phyloP scores from a whole-genome alignment of 2,329 filamentous ascomycete species.

The Colletotrichum siamense region DNA sequence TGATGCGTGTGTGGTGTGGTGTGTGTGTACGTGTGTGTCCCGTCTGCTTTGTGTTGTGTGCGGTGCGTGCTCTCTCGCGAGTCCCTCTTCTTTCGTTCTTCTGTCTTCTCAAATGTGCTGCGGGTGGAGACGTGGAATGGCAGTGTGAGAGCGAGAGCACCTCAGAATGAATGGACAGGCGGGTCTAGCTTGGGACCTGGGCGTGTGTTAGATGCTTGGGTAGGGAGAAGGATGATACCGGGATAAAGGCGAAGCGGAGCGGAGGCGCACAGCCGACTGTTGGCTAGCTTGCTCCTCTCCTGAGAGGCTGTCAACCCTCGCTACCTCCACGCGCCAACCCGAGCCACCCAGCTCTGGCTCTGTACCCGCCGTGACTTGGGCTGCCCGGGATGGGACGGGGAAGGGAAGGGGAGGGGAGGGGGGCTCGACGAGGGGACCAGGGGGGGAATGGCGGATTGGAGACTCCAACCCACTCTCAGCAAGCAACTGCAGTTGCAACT shows the following conservation, averaged over 20 bases:
- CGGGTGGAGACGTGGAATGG: slow-evolving; percentile 6
- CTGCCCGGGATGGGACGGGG: slow-evolving; percentile 10
- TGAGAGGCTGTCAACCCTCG: slow-evolving; percentile 19
- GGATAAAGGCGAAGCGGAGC: slow-evolving; percentile 24
- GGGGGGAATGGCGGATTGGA: slow-evolving; percentile 1
- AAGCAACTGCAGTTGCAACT: slow-evolving; percentile 1
- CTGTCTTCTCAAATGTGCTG: neutral
- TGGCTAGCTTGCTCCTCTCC: slow-evolving; percentile 18
- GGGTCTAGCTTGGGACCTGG: slow-evolving; percentile 21
- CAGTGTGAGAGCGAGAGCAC: neutral
- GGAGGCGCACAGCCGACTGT: slow-evolving; percentile 22
- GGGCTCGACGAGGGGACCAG: slow-evolving; percentile 1
- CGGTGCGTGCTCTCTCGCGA: neutral
- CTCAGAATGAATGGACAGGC: slow-evolving; percentile 2
- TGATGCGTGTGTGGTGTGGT: neutral
- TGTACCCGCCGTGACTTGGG: slow-evolving; percentile 17
- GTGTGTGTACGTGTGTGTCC: neutral
- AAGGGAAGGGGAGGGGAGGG: neutral
- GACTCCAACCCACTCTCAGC: neutral
- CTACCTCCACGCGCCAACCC: slow-evolving; percentile 13
- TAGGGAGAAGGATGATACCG: slow-evolving; percentile 23
- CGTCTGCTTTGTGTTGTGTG: neutral
- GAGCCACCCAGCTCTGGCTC: slow-evolving; percentile 9
- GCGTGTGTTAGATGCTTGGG: slow-evolving; percentile 22
- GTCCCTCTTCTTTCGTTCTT: neutral